These are phyloP conservation scores for Sclerotinia glacialis DNA, from an alignment of 2,329 filamentous ascomycete genomes.

Conservation along the genomic window DNA sequence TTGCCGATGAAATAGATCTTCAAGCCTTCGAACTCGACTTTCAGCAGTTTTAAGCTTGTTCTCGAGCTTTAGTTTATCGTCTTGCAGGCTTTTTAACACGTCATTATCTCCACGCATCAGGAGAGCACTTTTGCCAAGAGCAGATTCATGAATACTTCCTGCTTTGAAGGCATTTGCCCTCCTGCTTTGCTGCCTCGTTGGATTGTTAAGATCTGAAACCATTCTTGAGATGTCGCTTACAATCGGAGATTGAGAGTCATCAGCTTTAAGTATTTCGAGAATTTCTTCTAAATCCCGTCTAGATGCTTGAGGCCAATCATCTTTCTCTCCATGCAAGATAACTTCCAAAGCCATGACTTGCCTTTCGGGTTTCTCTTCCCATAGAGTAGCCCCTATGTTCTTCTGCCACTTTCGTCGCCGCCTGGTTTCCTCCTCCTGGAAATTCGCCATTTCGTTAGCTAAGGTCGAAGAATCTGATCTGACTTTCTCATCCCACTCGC, in stretches of 20 bases:
- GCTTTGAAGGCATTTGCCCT: constrained; percentile 93
- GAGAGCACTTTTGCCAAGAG: constrained; percentile 80
- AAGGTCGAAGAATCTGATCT: constrained; percentile 81
- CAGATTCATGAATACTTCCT: constrained; percentile 89
- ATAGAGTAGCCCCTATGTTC: constrained; percentile 69
- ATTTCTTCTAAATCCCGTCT: constrained; percentile 77
- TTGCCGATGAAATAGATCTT: constrained; percentile 89
- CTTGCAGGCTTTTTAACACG: constrained; percentile 70
- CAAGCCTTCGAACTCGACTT: constrained; percentile 84
- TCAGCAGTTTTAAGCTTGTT: constrained; percentile 77
- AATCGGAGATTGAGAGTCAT: constrained; percentile 63
- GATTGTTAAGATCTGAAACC: constrained; percentile 73
- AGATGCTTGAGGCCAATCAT: constrained; percentile 73
- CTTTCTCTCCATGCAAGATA: constrained; percentile 75
- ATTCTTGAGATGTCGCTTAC: constrained; percentile 72
- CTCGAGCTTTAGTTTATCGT: constrained; percentile 74
- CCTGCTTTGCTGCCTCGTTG: constrained; percentile 82
- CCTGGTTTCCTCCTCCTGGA: constrained; percentile 89
- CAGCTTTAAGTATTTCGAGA: constrained; percentile 60
- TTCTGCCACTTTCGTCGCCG: constrained; percentile 88
- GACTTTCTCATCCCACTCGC: constrained; percentile 91
- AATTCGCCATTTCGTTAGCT: constrained; percentile 87
- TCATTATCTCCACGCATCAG: constrained; percentile 87
- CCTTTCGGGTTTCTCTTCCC: constrained; percentile 62
- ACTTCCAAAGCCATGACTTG: constrained; percentile 78